phyloP scores from a whole-genome alignment of 2,329 filamentous ascomycete genomes.

The Epichloe coenophiala region DNA sequence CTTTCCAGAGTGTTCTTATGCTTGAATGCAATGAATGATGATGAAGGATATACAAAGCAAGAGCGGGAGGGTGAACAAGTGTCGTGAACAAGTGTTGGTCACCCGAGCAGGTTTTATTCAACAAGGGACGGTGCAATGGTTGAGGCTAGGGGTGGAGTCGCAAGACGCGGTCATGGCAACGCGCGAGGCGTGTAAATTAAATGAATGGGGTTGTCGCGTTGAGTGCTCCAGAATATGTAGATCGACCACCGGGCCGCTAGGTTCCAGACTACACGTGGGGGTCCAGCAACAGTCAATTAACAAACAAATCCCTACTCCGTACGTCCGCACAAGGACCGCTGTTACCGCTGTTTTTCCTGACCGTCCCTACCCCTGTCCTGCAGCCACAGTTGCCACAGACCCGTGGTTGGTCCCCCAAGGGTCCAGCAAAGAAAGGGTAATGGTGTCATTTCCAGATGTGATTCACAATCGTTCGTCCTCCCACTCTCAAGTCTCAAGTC shows the following conservation, averaged over 20 bases:
- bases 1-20: not conserved
- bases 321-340: too few relatives aligned
- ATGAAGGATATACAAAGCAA: not conserved
- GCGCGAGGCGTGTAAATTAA: slow-evolving; percentile 13
- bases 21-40: not conserved
- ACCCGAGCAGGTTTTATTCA: not conserved
- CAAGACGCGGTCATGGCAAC: slow-evolving; percentile 10
- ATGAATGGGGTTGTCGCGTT: slow-evolving; percentile 7
- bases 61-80: not conserved
- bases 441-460: slow-evolving; percentile 21
- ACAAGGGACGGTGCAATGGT: not conserved
- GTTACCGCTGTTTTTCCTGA: too few relatives aligned
- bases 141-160: slow-evolving; percentile 10
- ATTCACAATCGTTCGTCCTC: slow-evolving; percentile 11
- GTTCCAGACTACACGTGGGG: too few relatives aligned
- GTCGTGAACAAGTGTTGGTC: not conserved
- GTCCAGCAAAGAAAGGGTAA: not conserved
- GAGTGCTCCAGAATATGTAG: not conserved
- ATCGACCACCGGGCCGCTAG: too few relatives aligned
- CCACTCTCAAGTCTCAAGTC: not conserved
- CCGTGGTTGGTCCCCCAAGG: not conserved
- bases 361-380: too few relatives aligned
- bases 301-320: too few relatives aligned
- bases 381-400: not conserved
- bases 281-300: too few relatives aligned